Evolutionary conservation across 768 basidiomycete genomes (phyloP).

Genomic region (Termitomyces sp.): DNA sequence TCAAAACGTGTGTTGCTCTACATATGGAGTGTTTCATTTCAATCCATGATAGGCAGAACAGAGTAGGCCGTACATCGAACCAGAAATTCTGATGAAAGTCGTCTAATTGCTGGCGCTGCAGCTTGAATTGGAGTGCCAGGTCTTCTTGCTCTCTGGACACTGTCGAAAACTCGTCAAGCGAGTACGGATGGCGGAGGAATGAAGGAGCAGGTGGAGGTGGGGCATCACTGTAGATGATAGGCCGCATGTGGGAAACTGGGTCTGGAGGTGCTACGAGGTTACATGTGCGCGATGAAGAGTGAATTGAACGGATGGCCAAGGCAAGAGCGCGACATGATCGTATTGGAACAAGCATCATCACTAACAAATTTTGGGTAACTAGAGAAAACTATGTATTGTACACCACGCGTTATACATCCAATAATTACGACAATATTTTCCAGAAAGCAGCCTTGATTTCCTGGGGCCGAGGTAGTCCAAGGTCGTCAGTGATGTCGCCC

Average conservation of each 20-base stretch:
- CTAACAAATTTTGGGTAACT: background rate
- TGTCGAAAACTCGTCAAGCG: conserved; percentile 65
- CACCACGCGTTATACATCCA: background rate
- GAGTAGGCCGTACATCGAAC: conserved; percentile 65
- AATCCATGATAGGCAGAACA: background rate
- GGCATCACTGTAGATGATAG: conserved; percentile 69
- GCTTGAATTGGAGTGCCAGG: conserved; percentile 64
- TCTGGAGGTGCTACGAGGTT: conserved; percentile 67
- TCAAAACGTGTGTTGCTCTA: conserved; percentile 85
- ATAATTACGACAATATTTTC: conserved; percentile 27
- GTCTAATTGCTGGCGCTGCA: conserved; percentile 71
- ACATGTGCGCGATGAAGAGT: conserved; percentile 24
- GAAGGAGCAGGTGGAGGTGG: conserved; percentile 32
- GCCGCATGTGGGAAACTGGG: conserved; percentile 76
- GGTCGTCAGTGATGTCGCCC: conserved; percentile 44
- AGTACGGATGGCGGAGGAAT: conserved; percentile 65
- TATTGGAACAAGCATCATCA: conserved; percentile 17
- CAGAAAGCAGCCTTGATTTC: conserved; percentile 29
- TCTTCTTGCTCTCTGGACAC: conserved; percentile 31
- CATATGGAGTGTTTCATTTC: conserved; percentile 1
- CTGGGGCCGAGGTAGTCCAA: conserved; percentile 37
- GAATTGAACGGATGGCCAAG: conserved; percentile 18
- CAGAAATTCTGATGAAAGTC: conserved; percentile 78
- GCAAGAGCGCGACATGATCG: conserved; percentile 12
- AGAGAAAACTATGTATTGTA: background rate